Base-by-base conservation (phyloP, 1,284 basidiomycete genomes). In the Erythrobasidium hasegawianum region DNA sequence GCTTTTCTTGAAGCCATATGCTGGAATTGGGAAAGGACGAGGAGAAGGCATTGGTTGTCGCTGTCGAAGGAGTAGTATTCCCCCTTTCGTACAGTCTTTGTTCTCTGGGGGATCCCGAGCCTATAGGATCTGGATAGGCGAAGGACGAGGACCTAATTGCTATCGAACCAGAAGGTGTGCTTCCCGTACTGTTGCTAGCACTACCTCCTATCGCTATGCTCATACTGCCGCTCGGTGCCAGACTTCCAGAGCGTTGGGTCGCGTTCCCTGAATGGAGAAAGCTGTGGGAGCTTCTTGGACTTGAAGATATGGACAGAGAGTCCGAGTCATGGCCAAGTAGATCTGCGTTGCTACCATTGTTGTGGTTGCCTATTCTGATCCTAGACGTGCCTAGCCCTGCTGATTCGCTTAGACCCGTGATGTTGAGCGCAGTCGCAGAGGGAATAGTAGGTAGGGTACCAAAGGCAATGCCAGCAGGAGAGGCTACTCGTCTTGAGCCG, bases 51-150 rank as follows among this genome's bases (percentile, higher is more conserved):
- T 55, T 65, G 10, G 26, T 40, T 9, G 45, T 20, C 16, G 26
- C 14, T 11, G 22, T 56, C 7, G 41, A 58, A 1, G 47, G 53
- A n/a, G 53, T 58, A 22, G 53, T 50, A 5, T 41, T 50, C 10
- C 62, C 62, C 24, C 62, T 41, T 29, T 65, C 62, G 33, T 65
- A 65, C 14, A 65, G 39, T 20, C 62, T 50, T 20, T 55, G 53
- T 41, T 65, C 62, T 4, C 62, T 29, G 4, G 62, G 62, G 26
- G 62, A 65, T 18, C 62, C 62, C 3, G 55, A 49, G 10, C 45
- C 56, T 13, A 58, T 43, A 16, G 56, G 47, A 20, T 58, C 62
- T 4, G 62, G 56, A 26, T 20, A 29, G 50, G 16, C 26, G 22
- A 16, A 8, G 14, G 33, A 33, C 33, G 33, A 33, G 11, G 33